Evolutionary conservation across 257 asterid species (phyloP).

Genomic region (Linderniella brevidens): DNA sequence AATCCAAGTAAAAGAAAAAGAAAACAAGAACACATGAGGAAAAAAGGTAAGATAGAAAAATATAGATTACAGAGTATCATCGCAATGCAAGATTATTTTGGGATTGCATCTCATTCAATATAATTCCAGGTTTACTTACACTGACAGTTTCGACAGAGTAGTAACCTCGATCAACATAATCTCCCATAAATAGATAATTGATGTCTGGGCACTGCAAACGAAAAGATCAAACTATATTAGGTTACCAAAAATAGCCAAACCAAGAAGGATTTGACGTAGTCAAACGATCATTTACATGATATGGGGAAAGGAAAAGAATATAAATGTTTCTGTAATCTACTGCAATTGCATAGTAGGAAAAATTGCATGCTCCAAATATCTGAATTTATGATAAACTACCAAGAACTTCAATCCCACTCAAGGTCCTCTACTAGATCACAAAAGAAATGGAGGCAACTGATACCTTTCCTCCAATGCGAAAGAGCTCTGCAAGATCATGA

Average conservation of each 20-base stretch:
- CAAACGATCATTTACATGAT: not conserved
- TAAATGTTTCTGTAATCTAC: too few relatives aligned
- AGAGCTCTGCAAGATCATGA: conserved; percentile 91
- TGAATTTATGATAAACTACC: not conserved
- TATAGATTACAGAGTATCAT: not conserved
- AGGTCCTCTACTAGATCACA: too few relatives aligned
- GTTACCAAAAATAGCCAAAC: too few relatives aligned
- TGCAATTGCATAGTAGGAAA: too few relatives aligned
- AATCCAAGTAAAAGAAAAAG: not conserved
- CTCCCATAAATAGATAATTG: conserved; percentile 53
- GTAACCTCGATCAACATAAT: conserved; percentile 62
- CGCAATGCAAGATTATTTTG: too few relatives aligned
- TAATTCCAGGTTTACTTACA: conserved; percentile 18
- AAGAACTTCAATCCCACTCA: not conserved
- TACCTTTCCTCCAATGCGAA: conserved; percentile 98
- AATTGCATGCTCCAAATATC: not conserved
- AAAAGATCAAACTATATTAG: not conserved
- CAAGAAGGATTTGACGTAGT: too few relatives aligned
- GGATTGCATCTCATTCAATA: too few relatives aligned
- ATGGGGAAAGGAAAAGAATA: not conserved
- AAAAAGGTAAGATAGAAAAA: not conserved
- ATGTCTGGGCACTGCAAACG: conserved; percentile 47
- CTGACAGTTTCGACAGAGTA: conserved; percentile 58
- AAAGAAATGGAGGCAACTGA: not conserved
- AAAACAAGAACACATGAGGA: not conserved